Percentiles rank a stretch among this genome's conserved stretches.
Evolutionary conservation across 306 rosid genomes (phyloP).

Genomic region (Sindora glabra): DNA sequence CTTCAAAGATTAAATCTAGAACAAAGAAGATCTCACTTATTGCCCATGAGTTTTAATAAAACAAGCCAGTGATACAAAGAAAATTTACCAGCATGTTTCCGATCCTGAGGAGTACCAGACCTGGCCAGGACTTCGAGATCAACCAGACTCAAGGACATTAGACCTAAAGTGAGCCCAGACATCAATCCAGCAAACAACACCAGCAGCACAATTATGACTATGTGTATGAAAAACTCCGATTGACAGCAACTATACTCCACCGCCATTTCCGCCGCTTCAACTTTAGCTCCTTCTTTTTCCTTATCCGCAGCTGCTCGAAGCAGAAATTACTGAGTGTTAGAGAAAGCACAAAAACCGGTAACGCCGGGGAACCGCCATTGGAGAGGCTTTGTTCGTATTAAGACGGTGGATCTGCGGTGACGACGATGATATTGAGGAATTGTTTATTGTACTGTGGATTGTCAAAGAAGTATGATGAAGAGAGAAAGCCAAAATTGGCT

Average conservation of each 20-base stretch:
- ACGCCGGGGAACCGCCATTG: not conserved
- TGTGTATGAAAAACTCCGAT: constrained; percentile 46
- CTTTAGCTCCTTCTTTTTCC: not conserved
- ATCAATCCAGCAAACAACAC: constrained; percentile 80
- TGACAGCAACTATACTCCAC: constrained; percentile 52
- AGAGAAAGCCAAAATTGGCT: too few relatives aligned
- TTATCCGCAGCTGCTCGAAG: not conserved
- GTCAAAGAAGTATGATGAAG: too few relatives aligned
- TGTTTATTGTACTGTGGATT: too few relatives aligned
- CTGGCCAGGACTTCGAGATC: constrained; percentile 95
- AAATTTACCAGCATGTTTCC: constrained; percentile 61
- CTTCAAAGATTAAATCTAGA: too few relatives aligned
- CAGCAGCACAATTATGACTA: constrained; percentile 37
- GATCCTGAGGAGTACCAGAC: constrained; percentile 78
- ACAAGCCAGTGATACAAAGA: not conserved
- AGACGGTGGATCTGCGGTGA: too few relatives aligned
- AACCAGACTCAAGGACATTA: constrained; percentile 93
- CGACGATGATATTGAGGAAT: too few relatives aligned
- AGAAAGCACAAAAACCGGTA: not conserved
- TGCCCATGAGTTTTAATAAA: too few relatives aligned
- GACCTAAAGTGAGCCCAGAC: constrained; percentile 98
- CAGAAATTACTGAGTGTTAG: not conserved
- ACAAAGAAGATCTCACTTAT: too few relatives aligned
- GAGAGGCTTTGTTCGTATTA: too few relatives aligned
- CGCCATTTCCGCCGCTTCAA: constrained; percentile 42